Base-by-base conservation (phyloP, 2,329 filamentous ascomycete genomes). In the Colletotrichum musae region DNA sequence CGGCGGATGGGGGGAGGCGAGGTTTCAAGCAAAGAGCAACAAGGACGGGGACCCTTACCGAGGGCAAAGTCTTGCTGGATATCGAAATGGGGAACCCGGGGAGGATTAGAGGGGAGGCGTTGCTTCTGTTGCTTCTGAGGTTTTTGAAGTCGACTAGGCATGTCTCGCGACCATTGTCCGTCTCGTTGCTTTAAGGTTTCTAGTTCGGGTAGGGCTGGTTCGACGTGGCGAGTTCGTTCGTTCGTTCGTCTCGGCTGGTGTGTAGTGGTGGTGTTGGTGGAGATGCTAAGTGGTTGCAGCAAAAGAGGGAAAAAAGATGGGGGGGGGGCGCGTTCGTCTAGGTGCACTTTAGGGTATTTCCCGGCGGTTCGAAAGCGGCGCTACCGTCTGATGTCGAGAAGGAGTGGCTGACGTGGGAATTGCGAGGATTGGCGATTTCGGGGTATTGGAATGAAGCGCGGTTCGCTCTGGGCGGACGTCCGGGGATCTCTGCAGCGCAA, bases 61-160 rank as follows among this genome's bases (percentile, higher is more conserved):
- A 68, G 67, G 41, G 45, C 62, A 57, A 68, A 56, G 74, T 79
- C 79, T 62, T 76, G 78, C 65, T 80, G 79, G 62, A 80, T 80
- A 58, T 77, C 68, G 72, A 82, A 80, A 53, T 76, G 75, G 26
- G 68, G 68, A n/a, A 68, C 58, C 26, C 63, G 53, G 5, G 47
- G 52, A 53, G 52, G 64, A 36, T 58, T 51, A 4, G 64, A 68
- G 41, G 57, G 64, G n/a, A 62, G 41, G 45, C 47, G 58, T 64
- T 76, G 78, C 59, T 77, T 78, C 56, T 76, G 74, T 41, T 80
- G 72, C 47, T 76, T 78, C 45, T 66, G 64, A 48, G 45, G 36
- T 36, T 70, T 61, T 52, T 78, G 75, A 41, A 79, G 62, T 67
- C 74, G 73, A 74, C 76, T 78, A 73, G 71, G 76, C 77, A 78